phyloP scores from a whole-genome alignment of 805 yeast genomes.

The Monosporozyma aquatica region DNA sequence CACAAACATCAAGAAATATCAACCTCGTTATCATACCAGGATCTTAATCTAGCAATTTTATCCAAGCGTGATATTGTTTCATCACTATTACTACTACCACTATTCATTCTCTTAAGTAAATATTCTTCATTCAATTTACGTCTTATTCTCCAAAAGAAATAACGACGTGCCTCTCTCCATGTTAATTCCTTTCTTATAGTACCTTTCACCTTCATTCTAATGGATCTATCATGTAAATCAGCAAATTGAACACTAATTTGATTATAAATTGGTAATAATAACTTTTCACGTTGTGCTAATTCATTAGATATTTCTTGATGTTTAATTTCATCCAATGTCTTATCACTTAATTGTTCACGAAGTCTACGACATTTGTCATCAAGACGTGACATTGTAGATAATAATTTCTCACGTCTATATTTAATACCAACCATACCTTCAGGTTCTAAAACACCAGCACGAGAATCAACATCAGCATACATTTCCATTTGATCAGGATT shows the following conservation, averaged over 20 bases:
- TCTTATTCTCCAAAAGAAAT: conserved; percentile 98
- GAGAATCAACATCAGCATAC: conserved; percentile 92
- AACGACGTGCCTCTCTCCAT: conserved; percentile 85
- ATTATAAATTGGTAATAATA: conserved; percentile 75
- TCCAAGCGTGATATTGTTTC: conserved; percentile 70
- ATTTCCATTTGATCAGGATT: conserved; percentile 97
- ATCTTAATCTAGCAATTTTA: conserved; percentile 75
- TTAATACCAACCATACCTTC: conserved; percentile 99
- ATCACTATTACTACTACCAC: conserved; percentile 50
- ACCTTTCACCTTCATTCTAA: conserved; percentile 94
- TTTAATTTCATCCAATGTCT: conserved; percentile 52
- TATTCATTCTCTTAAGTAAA: conserved; percentile 63
- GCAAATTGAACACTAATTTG: conserved; percentile 95
- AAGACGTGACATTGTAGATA: conserved; percentile 84
- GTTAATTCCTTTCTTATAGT: conserved; percentile 75
- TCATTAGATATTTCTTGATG: conserved; percentile 54
- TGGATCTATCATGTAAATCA: conserved; percentile 94
- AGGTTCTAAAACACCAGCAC: conserved; percentile 98
- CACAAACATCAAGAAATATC: conserved; percentile 65
- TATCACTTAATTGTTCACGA: conserved; percentile 49
- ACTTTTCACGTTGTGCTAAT: conserved; percentile 69
- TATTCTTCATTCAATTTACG: conserved; percentile 92
- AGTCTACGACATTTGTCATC: conserved; percentile 66
- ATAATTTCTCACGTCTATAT: conserved; percentile 85
- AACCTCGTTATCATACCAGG: conserved; percentile 71